These are phyloP conservation scores for Citrullus mucosospermus DNA, from an alignment of 306 rosid species.

Conservation along the genomic window DNA sequence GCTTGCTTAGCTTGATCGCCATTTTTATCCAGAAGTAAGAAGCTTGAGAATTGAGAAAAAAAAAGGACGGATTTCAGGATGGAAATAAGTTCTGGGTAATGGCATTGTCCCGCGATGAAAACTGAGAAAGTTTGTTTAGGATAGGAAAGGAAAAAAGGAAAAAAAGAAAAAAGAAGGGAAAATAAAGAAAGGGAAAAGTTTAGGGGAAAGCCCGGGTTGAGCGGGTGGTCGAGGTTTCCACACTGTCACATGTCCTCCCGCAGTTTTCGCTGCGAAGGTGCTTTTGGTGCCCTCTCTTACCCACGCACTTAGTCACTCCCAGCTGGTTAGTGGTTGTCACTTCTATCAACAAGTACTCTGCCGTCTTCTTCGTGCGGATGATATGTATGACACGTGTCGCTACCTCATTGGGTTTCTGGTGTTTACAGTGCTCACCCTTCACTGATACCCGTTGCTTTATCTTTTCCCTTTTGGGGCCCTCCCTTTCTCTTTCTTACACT, in stretches of 20 bases:
- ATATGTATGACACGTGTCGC: conserved; percentile 34
- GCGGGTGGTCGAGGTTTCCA: conserved; percentile 43
- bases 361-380: conserved; percentile 12
- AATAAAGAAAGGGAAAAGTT: not conserved
- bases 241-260: conserved; percentile 78
- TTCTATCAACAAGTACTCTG: conserved; percentile 14
- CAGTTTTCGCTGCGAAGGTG: conserved; percentile 43
- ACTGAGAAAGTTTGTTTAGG: not conserved
- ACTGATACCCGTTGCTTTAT: not conserved
- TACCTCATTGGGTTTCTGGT: not conserved
- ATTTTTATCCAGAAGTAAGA: not conserved
- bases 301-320: conserved; percentile 7
- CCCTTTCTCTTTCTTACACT: not conserved
- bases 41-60: not conserved
- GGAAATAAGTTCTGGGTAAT: not conserved
- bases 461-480: not conserved
- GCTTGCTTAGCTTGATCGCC: not conserved
- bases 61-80: not conserved
- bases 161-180: not conserved
- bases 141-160: not conserved
- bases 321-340: conserved; percentile 24
- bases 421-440: not conserved
- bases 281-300: conserved; percentile 29
- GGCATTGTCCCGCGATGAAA: not conserved
- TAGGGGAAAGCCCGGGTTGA: conserved; percentile 26